Evolutionary conservation across 495 filamentous ascomycete species (phyloP).

Genomic region (Xylaria venustula): DNA sequence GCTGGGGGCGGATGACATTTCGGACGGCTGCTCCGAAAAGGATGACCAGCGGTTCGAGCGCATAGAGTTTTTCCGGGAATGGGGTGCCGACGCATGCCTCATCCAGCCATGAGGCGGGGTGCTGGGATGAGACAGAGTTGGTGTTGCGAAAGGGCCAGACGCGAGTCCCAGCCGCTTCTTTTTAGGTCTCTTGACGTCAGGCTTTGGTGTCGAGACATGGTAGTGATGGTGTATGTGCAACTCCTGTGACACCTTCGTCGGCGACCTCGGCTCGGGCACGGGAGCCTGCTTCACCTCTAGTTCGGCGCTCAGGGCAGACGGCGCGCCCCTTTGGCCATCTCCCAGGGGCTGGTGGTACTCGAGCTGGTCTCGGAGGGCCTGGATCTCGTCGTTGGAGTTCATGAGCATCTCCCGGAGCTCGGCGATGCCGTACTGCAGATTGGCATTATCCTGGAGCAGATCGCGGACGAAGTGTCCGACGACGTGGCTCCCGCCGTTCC

Average conservation of each 20-base stretch:
- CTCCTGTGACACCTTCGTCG: slow-evolving; percentile 59
- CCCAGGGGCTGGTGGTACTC: slow-evolving; percentile 69
- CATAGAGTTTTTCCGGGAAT: slow-evolving; percentile 61
- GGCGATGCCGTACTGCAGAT: slow-evolving; percentile 82
- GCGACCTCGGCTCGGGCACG: slow-evolving; percentile 27
- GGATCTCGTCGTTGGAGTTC: slow-evolving; percentile 91
- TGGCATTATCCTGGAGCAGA: slow-evolving; percentile 92
- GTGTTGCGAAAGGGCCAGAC: slow-evolving; percentile 60
- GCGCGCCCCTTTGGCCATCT: slow-evolving; percentile 33
- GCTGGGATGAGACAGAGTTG: slow-evolving; percentile 32
- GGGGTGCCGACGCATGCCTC: slow-evolving; percentile 55
- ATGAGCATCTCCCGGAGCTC: slow-evolving; percentile 89
- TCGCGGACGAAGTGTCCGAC: slow-evolving; percentile 94
- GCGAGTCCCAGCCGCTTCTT: slow-evolving; percentile 67
- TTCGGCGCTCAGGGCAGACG: slow-evolving; percentile 66
- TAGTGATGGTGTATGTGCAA: slow-evolving; percentile 94
- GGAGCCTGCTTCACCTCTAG: slow-evolving; percentile 55
- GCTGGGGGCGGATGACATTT: slow-evolving; percentile 73
- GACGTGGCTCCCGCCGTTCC: slow-evolving; percentile 57
- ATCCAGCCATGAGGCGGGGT: slow-evolving; percentile 37
- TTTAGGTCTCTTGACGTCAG: slow-evolving; percentile 63
- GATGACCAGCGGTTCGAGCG: slow-evolving; percentile 61
- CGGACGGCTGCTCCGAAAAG: slow-evolving; percentile 60
- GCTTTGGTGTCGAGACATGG: slow-evolving; percentile 62
- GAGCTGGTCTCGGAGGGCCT: slow-evolving; percentile 81